Percentiles rank a stretch among this genome's conserved stretches.
phyloP scores from a whole-genome alignment of 2,329 filamentous ascomycete species.

The Fusarium brachygibbosum region DNA sequence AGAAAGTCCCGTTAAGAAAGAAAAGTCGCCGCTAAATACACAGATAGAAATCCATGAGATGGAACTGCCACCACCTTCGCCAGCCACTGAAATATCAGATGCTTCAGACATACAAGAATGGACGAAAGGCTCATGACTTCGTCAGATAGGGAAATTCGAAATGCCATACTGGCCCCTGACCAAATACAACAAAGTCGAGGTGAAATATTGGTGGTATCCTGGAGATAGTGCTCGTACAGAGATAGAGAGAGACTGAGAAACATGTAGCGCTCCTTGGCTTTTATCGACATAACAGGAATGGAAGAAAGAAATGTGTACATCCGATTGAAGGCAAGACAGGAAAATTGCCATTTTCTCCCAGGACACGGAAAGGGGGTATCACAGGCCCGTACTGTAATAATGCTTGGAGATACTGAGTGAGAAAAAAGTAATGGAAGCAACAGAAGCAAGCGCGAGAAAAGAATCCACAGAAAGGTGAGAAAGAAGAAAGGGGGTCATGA shows the following conservation, averaged over 20 bases:
- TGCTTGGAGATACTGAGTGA: conserved; percentile 41
- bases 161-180: conserved; percentile 45
- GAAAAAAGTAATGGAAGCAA: conserved; percentile 45
- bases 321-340: conserved; percentile 49
- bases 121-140: conserved; percentile 48
- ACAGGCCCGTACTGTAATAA: conserved; percentile 40
- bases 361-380: conserved; percentile 38
- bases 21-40: conserved; percentile 48
- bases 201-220: conserved; percentile 50
- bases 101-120: conserved; percentile 44
- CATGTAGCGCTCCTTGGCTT: conserved; percentile 46
- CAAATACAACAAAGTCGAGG: conserved; percentile 43
- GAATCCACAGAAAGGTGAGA: conserved; percentile 41
- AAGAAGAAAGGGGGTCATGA: conserved; percentile 47
- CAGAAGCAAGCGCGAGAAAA: conserved; percentile 42
- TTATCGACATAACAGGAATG: conserved; percentile 48
- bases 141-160: conserved; percentile 45
- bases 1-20: conserved; percentile 40
- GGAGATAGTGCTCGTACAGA: conserved; percentile 48
- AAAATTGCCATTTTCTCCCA: conserved; percentile 38
- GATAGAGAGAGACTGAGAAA: conserved; percentile 44
- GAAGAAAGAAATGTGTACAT: conserved; percentile 48
- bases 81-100: conserved; percentile 45
- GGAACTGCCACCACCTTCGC: conserved; percentile 41
- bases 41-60: conserved; percentile 45